Evolutionary conservation across 208 protist genomes (phyloP).

Genomic region (Trypanosoma boissoni): DNA sequence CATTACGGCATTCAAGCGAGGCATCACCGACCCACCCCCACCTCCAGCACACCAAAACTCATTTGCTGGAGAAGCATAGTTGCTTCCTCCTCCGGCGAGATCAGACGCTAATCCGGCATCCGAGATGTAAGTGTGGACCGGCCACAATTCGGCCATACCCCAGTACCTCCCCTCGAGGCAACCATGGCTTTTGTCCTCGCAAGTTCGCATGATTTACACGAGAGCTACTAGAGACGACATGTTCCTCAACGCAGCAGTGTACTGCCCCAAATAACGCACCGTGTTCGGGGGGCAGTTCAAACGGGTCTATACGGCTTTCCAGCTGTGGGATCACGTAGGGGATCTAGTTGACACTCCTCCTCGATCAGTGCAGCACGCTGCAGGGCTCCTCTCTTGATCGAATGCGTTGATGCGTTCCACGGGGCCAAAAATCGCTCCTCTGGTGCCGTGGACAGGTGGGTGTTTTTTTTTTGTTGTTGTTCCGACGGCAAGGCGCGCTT

Average conservation of each 20-base stretch:
- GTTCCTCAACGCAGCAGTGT: neutral
- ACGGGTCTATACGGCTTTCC: neutral
- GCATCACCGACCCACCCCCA: neutral
- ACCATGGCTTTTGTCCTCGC: too few relatives aligned
- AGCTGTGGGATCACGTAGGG: neutral
- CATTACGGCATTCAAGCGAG: neutral
- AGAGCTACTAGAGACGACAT: neutral
- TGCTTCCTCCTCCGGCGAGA: too few relatives aligned
- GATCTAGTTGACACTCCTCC: neutral
- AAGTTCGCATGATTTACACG: neutral
- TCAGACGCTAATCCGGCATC: too few relatives aligned
- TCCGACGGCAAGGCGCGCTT: neutral
- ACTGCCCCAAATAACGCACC: neutral
- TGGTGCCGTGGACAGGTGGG: neutral
- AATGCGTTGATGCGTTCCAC: neutral
- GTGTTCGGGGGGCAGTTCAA: neutral
- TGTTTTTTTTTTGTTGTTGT: neutral
- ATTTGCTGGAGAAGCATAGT: too few relatives aligned
- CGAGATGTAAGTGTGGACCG: too few relatives aligned
- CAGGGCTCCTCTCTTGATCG: neutral
- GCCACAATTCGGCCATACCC: too few relatives aligned
- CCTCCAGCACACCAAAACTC: neutral
- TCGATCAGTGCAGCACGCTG: neutral
- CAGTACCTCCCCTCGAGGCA: too few relatives aligned
- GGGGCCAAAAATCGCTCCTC: neutral